Evolutionary conservation across 805 yeast genomes (phyloP), one percentile per base, ranked within the genome.

Genomic region (Candida ulmi): DNA sequence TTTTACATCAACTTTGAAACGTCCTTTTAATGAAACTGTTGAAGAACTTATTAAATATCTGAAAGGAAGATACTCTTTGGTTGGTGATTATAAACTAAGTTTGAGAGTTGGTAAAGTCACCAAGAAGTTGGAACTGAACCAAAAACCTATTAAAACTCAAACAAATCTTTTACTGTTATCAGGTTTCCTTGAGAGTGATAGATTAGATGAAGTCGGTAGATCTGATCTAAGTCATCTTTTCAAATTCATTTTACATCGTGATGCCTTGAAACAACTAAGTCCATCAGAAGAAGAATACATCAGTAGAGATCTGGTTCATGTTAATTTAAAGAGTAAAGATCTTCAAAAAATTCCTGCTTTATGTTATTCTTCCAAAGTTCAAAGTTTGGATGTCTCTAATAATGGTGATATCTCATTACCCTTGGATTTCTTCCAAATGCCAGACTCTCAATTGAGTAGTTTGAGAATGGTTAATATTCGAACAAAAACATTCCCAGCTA

Each of bases 341-440:
- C 66, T 90, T 40, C 87, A 86, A 45, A 86, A 87, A 16, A 84
- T 91, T 8, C 97, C 97, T 0, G 83, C 87, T 39, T 72, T 83
- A 23, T 76, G 90, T 46, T 88, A 83, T 56, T 85, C 95, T 1
- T 74, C 81, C 40, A 91, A 86, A 45, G 87, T 90, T 42, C 84
- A 83, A 50, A 72, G 80, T 44, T 68, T 90, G 44, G 91, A 90
- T 59, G 87, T 88, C 8, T 83, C 95, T 2, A 78, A 83, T 46
- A 90, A 90, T 57, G 95, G 96, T 4, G 83, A 95, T 15, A 81
- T 91, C 38, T 77, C 80, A 43, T 66, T 90, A 26, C 95, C 97
- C 0, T 64, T 78, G 40, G 96, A 88, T 55, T 90, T 90, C 57
- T 79, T 90, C 52, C 95, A 88, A 56, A 76, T 65, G 37, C 62